Evolutionary conservation across 2,329 filamentous ascomycete species (phyloP).

Genomic region (Epichloe hybrida): DNA sequence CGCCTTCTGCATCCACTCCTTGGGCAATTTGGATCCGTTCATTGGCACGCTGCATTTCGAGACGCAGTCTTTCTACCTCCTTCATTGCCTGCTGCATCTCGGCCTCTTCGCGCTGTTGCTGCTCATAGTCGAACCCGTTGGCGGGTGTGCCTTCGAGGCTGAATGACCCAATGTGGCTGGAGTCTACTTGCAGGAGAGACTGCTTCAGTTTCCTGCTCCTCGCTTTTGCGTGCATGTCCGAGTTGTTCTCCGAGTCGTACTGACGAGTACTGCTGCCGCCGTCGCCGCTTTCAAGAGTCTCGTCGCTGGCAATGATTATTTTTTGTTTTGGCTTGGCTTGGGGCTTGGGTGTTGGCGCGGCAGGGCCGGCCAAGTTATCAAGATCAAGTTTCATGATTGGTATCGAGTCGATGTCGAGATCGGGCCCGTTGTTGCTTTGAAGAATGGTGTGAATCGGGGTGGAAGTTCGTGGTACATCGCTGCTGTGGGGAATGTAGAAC

Average conservation of each 20-base stretch:
- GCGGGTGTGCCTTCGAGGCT: constrained; percentile 43
- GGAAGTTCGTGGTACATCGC: constrained; percentile 45
- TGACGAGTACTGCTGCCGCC: constrained; percentile 30
- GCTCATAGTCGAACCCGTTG: constrained; percentile 43
- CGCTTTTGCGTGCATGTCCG: constrained; percentile 32
- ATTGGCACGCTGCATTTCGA: constrained; percentile 79
- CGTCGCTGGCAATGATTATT: constrained; percentile 59
- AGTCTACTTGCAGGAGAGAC: constrained; percentile 70
- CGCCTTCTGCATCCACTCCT: constrained; percentile 52
- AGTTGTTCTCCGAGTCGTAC: constrained; percentile 41
- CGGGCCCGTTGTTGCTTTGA: constrained; percentile 57
- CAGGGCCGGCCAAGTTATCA: constrained; percentile 31
- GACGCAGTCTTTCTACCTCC: constrained; percentile 71
- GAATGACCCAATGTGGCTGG: constrained; percentile 62
- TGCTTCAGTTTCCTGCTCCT: constrained; percentile 41
- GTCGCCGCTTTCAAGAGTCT: constrained; percentile 47
- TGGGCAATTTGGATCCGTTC: constrained; percentile 60
- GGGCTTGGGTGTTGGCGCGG: constrained; percentile 19
- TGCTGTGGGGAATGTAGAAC: constrained; percentile 63
- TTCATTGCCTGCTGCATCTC: constrained; percentile 83
- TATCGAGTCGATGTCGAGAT: constrained; percentile 85
- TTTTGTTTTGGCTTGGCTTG: constrained; percentile 34
- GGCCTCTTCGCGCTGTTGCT: constrained; percentile 60
- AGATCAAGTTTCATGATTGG: constrained; percentile 89
- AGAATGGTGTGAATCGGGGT: constrained; percentile 71